These are phyloP conservation scores for Pyrenophora graminea DNA, from an alignment of 2,329 filamentous ascomycete genomes.

Conservation along the genomic window DNA sequence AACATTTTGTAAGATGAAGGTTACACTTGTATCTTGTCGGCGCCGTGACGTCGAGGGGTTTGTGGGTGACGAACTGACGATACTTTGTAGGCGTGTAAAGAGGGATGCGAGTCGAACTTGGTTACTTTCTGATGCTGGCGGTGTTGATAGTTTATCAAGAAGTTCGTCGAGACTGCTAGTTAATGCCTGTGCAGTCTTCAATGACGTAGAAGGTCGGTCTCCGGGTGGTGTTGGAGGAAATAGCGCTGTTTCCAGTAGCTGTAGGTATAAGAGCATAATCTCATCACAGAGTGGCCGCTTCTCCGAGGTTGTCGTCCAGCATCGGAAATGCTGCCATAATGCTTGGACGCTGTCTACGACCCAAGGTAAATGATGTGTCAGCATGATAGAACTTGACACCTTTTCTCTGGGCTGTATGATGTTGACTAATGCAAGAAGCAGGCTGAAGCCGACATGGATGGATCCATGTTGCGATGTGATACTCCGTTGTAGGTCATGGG, in stretches of 20 bases:
- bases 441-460: constrained; percentile 32
- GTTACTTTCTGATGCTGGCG: constrained; percentile 22
- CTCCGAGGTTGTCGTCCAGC: constrained; percentile 21
- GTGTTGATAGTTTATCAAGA: constrained; percentile 18
- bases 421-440: constrained; percentile 28
- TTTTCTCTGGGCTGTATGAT: neutral
- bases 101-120: constrained; percentile 33
- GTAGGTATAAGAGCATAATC: constrained; percentile 27
- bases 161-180: constrained; percentile 24
- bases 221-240: constrained; percentile 5
- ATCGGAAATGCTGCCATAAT: constrained; percentile 33
- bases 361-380: constrained; percentile 32
- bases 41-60: neutral
- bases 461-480: constrained; percentile 32
- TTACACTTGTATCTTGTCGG: constrained; percentile 7
- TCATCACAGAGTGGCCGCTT: constrained; percentile 24
- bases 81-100: constrained; percentile 24
- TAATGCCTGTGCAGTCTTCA: constrained; percentile 29
- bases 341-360: constrained; percentile 27
- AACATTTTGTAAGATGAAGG: constrained; percentile 18
- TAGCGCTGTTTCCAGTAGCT: constrained; percentile 25
- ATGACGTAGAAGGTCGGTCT: constrained; percentile 16
- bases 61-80: constrained; percentile 4
- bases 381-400: constrained; percentile 1
- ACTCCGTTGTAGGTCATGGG: constrained; percentile 45